Percentiles rank a stretch among this genome's conserved stretches.
Evolutionary conservation across 495 filamentous ascomycete genomes (phyloP).

Genomic region (Elasticomyces elasticus): DNA sequence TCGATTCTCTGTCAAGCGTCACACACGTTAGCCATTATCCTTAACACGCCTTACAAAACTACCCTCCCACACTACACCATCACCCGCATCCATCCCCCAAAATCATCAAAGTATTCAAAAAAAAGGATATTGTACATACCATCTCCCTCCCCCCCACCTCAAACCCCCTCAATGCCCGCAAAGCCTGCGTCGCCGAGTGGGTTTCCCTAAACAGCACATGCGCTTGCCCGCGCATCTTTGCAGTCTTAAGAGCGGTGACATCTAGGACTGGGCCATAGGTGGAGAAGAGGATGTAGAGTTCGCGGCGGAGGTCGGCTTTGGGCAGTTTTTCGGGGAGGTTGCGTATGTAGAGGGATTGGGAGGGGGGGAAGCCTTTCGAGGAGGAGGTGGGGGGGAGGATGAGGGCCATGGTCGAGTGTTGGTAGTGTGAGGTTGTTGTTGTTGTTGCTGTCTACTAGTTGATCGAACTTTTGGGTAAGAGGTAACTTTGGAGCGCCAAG

Average conservation of each 20-base stretch:
- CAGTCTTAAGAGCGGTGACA: constrained; percentile 78
- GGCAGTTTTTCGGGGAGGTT: constrained; percentile 79
- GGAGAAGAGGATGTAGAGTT: constrained; percentile 85
- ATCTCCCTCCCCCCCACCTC: constrained; percentile 80
- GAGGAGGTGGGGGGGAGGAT: not conserved
- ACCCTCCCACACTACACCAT: not conserved
- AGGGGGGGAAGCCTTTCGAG: constrained; percentile 23
- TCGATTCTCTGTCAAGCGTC: constrained; percentile 68
- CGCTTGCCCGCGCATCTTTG: constrained; percentile 89
- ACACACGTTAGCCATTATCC: too few relatives aligned
- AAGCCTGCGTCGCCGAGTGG: constrained; percentile 76
- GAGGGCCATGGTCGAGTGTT: too few relatives aligned
- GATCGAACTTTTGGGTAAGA: not conserved
- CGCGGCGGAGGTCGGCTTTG: constrained; percentile 71
- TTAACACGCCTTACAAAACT: too few relatives aligned
- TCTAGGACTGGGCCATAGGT: constrained; percentile 91
- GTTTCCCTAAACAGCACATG: constrained; percentile 86
- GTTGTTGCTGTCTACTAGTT: not conserved
- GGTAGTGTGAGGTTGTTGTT: too few relatives aligned
- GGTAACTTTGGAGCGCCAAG: not conserved
- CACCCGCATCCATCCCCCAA: not conserved
- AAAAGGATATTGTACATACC: constrained; percentile 41
- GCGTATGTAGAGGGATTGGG: constrained; percentile 75
- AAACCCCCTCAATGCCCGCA: constrained; percentile 77
- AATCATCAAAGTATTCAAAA: too few relatives aligned